Evolutionary conservation across 768 basidiomycete species (phyloP).

Genomic region (Kockovaella imperatae): DNA sequence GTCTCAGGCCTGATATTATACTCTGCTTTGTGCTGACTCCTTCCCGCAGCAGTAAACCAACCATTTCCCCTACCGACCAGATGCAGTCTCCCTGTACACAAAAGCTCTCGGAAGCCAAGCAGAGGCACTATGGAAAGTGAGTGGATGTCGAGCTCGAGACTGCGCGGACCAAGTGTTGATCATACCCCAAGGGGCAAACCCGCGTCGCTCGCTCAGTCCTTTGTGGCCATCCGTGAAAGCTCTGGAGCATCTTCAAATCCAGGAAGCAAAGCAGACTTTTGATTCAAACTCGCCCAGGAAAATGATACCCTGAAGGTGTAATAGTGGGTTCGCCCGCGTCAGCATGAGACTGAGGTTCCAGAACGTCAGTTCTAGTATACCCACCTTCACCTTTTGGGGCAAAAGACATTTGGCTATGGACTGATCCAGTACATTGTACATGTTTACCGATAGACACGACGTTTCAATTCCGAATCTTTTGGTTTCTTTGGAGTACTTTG

Average conservation of each 20-base stretch:
- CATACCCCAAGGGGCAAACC: conserved; percentile 21
- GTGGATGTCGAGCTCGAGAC: conserved; percentile 28
- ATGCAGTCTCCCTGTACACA: conserved; percentile 88
- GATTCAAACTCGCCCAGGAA: too few relatives aligned
- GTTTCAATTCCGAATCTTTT: too few relatives aligned
- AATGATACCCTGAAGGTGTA: too few relatives aligned
- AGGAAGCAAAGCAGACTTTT: too few relatives aligned
- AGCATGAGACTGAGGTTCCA: too few relatives aligned
- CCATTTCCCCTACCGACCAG: conserved; percentile 88
- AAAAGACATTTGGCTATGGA: too few relatives aligned
- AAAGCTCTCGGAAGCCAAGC: conserved; percentile 82
- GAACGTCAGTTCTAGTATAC: too few relatives aligned
- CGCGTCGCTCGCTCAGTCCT: conserved; percentile 26
- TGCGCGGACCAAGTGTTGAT: not conserved
- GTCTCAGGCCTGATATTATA: not conserved
- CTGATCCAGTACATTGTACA: too few relatives aligned
- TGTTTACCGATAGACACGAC: too few relatives aligned
- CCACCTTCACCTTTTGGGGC: too few relatives aligned
- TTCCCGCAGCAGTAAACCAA: conserved; percentile 59
- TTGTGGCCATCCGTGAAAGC: conserved; percentile 21
- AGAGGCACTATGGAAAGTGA: conserved; percentile 87
- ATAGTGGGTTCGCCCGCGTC: too few relatives aligned
- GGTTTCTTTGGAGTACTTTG: too few relatives aligned
- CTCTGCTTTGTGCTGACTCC: not conserved
- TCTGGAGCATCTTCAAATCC: conserved; percentile 1